These are phyloP conservation scores for Blastobotrys niveus DNA, from an alignment of 1,139 yeast genomes.

Conservation along the genomic window DNA sequence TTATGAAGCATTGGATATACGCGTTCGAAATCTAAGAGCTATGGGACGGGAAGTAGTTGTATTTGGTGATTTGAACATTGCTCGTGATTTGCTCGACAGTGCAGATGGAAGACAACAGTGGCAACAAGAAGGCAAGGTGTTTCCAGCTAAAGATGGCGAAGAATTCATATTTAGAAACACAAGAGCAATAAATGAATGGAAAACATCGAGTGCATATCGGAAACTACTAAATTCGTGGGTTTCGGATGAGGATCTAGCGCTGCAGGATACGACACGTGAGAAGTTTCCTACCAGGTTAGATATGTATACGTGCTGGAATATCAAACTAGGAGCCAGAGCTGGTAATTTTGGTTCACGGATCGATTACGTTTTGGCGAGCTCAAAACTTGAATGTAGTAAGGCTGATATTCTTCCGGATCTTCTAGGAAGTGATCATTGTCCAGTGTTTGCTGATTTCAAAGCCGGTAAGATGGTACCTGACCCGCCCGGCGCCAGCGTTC, in stretches of 20 bases:
- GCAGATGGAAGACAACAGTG: constrained; percentile 61
- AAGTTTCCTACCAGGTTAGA: constrained; percentile 52
- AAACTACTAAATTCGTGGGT: constrained; percentile 31
- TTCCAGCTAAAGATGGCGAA: constrained; percentile 24
- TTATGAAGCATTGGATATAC: constrained; percentile 49
- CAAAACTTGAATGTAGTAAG: constrained; percentile 37
- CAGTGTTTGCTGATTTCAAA: constrained; percentile 58
- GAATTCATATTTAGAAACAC: constrained; percentile 21
- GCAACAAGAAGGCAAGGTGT: constrained; percentile 29
- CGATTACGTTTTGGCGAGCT: constrained; percentile 60
- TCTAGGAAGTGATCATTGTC: constrained; percentile 93
- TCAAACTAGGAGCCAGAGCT: constrained; percentile 69
- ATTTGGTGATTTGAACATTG: constrained; percentile 84
- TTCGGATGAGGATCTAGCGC: constrained; percentile 5
- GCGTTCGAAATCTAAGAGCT: constrained; percentile 50
- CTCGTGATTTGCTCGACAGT: constrained; percentile 73
- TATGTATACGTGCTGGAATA: constrained; percentile 92
- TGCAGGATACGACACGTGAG: constrained; percentile 62
- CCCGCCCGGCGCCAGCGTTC: neutral
- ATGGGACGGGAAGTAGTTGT: constrained; percentile 50
- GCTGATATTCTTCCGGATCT: constrained; percentile 67
- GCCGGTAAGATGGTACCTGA: neutral
- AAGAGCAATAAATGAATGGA: constrained; percentile 27
- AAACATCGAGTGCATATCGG: constrained; percentile 25
- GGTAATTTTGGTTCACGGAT: constrained; percentile 84